Conservation (phyloP, 2,329 filamentous ascomycete genomes). For the Colletotrichum tropicale region DNA sequence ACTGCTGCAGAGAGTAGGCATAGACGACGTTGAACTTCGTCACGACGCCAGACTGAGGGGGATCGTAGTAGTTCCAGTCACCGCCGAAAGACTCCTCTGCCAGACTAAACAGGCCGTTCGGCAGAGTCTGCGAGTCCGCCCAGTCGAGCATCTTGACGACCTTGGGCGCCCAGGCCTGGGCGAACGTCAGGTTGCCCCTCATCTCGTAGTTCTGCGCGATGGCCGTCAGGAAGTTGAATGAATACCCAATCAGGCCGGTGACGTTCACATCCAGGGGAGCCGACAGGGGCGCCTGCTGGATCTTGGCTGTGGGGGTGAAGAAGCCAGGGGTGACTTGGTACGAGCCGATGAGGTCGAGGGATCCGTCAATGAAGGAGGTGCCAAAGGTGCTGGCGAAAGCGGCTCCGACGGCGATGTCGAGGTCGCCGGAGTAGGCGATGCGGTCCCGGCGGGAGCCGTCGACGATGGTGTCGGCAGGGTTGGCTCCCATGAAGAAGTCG, state of each 20-base stretch:
- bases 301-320: slow-evolving; percentile 35
- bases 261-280: slow-evolving; percentile 24
- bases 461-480: slow-evolving; percentile 33
- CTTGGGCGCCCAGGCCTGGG: slow-evolving; percentile 29
- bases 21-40: slow-evolving; percentile 37
- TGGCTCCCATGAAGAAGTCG: slow-evolving; percentile 38
- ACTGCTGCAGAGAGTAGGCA: slow-evolving; percentile 33
- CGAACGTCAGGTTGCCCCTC: slow-evolving; percentile 30
- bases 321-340: slow-evolving; percentile 32
- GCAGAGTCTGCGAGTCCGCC: slow-evolving; percentile 31
- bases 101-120: slow-evolving; percentile 29
- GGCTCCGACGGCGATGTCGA: slow-evolving; percentile 30
- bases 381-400: slow-evolving; percentile 31
- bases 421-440: slow-evolving; percentile 35
- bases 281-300: slow-evolving; percentile 29
- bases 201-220: slow-evolving; percentile 30
- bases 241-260: slow-evolving; percentile 38
- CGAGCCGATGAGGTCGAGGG: slow-evolving; percentile 26
- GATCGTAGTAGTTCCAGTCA: slow-evolving; percentile 40
- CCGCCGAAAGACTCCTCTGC: slow-evolving; percentile 29
- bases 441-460: slow-evolving; percentile 39
- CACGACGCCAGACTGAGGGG: slow-evolving; percentile 29
- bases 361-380: slow-evolving; percentile 27
- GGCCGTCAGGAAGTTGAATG: slow-evolving; percentile 35
- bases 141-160: slow-evolving; percentile 36